Conservation (phyloP, 2,329 filamentous ascomycete genomes). For the Aspergillus japonicus region DNA sequence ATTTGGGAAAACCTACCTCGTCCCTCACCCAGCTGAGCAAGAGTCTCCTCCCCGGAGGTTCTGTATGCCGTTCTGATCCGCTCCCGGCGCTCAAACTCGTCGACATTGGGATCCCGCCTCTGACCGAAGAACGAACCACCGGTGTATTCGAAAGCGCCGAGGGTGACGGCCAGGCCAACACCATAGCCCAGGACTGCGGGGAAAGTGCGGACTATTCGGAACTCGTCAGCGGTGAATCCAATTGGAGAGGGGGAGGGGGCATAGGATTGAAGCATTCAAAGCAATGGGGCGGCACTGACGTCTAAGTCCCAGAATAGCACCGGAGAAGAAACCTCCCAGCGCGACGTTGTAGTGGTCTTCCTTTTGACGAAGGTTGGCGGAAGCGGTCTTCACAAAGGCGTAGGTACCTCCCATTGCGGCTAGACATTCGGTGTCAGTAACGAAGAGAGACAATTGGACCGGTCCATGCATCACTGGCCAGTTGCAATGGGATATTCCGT, state of each 20-base stretch:
- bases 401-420: constrained; percentile 73
- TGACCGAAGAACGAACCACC: constrained; percentile 61
- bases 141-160: constrained; percentile 68
- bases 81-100: constrained; percentile 76
- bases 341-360: constrained; percentile 75
- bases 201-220: constrained; percentile 58
- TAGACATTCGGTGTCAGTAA: constrained; percentile 37
- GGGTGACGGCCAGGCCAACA: constrained; percentile 54
- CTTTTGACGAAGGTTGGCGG: constrained; percentile 82
- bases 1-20: constrained; percentile 61
- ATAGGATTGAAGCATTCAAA: too few relatives aligned
- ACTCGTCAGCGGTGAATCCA: constrained; percentile 8
- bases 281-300: constrained; percentile 52
- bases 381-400: constrained; percentile 71
- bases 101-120: constrained; percentile 56
- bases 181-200: constrained; percentile 70
- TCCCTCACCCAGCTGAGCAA: constrained; percentile 80
- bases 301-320: constrained; percentile 68
- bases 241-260: too few relatives aligned
- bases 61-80: constrained; percentile 70
- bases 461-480: not conserved
- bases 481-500: constrained; percentile 34
- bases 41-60: constrained; percentile 73
- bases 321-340: constrained; percentile 73
- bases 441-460: not conserved